Evolutionary conservation across 176 grass and related monocot genomes (phyloP).

Genomic region (Phoenix roebelenii): DNA sequence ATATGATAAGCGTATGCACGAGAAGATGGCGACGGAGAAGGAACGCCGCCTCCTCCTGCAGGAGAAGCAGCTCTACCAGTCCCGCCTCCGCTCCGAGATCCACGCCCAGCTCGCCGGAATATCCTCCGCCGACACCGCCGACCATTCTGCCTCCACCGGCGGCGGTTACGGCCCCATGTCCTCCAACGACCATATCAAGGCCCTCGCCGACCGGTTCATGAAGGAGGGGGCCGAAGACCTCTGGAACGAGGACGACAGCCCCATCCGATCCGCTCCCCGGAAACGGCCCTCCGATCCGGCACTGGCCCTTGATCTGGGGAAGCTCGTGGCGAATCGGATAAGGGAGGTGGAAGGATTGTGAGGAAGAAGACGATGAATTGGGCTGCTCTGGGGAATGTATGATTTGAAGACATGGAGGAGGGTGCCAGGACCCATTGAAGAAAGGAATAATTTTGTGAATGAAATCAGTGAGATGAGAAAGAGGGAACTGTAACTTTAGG

Average conservation of each 20-base stretch:
- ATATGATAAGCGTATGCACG: constrained; percentile 42
- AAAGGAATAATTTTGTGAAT: constrained; percentile 19
- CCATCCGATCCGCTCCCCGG: constrained; percentile 18
- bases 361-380: constrained; percentile 51
- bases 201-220: constrained; percentile 65
- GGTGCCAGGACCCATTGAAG: constrained; percentile 28
- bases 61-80: constrained; percentile 81
- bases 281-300: not conserved
- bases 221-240: constrained; percentile 65
- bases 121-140: constrained; percentile 9
- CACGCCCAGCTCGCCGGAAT: constrained; percentile 28
- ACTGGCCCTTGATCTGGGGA: constrained; percentile 12
- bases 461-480: constrained; percentile 62
- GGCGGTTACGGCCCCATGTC: constrained; percentile 19
- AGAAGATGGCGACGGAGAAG: constrained; percentile 76
- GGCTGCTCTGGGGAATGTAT: constrained; percentile 50
- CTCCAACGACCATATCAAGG: constrained; percentile 50
- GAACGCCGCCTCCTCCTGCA: constrained; percentile 50
- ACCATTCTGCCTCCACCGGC: not conserved
- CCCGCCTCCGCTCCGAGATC: constrained; percentile 63
- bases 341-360: constrained; percentile 12
- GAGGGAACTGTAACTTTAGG: constrained; percentile 21
- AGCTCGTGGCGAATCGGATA: constrained; percentile 14
- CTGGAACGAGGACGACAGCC: constrained; percentile 85
- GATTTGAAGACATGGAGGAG: constrained; percentile 61